Base-by-base conservation (phyloP, 257 asterid species). In the Solanum bulbocastanum region DNA sequence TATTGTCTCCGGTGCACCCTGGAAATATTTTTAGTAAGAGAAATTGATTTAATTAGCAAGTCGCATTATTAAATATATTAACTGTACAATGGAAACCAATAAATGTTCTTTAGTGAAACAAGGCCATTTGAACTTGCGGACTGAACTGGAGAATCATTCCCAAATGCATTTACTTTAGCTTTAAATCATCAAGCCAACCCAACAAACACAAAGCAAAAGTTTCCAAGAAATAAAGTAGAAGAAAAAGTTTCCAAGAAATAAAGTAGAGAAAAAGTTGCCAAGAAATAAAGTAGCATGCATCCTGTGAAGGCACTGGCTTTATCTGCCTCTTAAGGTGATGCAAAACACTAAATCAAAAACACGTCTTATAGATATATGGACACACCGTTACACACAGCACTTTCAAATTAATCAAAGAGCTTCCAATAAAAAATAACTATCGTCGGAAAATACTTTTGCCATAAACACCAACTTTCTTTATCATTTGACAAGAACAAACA, bases 1-100 rank as follows among this genome's bases (percentile, higher is more conserved):
- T 90, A 97, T 95, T 83, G 99, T 97, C 91, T 97, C 99, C 23
- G 99, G 99, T 30, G 99, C 99, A 90, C 99, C 98, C 99, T 97
- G 94, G 88, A 90, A 89, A 91, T 86, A 73, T 72, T 69, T 87
- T 6, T 30, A 73, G 40, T 56, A 76, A 10, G 35, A 44, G 74
- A 87, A 68, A 36, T 10, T 36, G 20, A 32, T 60, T 73, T 52
- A 71, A 73, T 60, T 33, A 65, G 40, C 69, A 49, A 82, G 30
- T 49, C 10, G 44, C 44, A 82, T 44, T n/a, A 82, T 82, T 82
- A 82, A 49, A 30, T 39, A 30, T 40, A 82, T 30, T 49, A 82
- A 82, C 52, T 1, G 69, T 82, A 82, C 69, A 32, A 49, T 18
- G 20, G 69, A 81, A 46, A 81, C 85, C 68, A 46, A 81, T 44